Conservation (phyloP, 2,329 filamentous ascomycete genomes). For the Fusarium nisikadoi region DNA sequence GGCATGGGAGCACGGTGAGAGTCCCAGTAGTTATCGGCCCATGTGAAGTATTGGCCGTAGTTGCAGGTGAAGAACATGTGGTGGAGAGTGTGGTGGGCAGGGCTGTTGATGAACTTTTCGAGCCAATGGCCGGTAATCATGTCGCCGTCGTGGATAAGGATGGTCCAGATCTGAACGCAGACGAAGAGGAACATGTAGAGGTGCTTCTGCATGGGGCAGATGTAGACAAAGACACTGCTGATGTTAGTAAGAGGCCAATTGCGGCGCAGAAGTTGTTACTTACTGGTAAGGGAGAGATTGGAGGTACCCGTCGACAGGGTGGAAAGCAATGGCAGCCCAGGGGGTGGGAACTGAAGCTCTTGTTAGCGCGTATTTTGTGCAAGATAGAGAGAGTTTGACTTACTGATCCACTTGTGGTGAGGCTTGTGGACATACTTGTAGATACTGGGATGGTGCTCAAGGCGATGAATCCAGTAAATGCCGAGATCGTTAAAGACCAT, state of each 20-base stretch:
- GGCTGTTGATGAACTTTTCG: conserved; percentile 60
- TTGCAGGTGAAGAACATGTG: conserved; percentile 63
- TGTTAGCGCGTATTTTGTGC: not conserved
- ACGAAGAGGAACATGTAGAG: conserved; percentile 57
- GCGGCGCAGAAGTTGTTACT: conserved; percentile 21
- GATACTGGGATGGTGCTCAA: conserved; percentile 57
- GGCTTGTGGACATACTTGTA: conserved; percentile 62
- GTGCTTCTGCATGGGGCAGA: conserved; percentile 59
- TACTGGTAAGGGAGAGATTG: conserved; percentile 60
- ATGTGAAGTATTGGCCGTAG: conserved; percentile 62
- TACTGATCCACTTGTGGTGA: conserved; percentile 61
- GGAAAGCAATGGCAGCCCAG: conserved; percentile 59
- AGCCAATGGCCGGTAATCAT: conserved; percentile 60
- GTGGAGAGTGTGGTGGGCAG: conserved; percentile 60
- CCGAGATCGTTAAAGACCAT: conserved; percentile 58
- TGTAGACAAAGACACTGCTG: conserved; percentile 54
- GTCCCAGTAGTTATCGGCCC: conserved; percentile 57
- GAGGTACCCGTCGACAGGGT: conserved; percentile 58
- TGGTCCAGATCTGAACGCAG: conserved; percentile 60
- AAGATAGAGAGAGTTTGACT: conserved; percentile 20
- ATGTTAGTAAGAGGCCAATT: conserved; percentile 3
- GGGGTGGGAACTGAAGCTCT: conserved; percentile 54
- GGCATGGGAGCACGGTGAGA: conserved; percentile 57
- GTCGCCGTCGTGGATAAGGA: conserved; percentile 61
- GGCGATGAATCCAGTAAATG: conserved; percentile 61